Evolutionary conservation across 1,139 yeast species (phyloP).

Genomic region (Spencermartinsiella ligniputridi): DNA sequence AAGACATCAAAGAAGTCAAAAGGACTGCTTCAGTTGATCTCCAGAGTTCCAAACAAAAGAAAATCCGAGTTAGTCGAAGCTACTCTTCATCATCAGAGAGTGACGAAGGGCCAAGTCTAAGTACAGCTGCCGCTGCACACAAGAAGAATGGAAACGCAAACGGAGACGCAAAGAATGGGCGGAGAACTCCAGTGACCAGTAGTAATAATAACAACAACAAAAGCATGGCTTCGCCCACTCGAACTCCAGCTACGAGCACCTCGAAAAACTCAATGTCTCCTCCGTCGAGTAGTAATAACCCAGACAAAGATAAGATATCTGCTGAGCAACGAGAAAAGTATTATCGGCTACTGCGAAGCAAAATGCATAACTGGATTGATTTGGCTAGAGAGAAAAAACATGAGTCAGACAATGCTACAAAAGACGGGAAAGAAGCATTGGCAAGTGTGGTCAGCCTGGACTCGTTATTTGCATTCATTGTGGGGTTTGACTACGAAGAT

Average conservation of each 20-base stretch:
- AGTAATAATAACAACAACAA: neutral
- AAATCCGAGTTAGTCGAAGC: conserved; percentile 19
- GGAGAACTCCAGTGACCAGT: neutral
- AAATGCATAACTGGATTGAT: conserved; percentile 32
- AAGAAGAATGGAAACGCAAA: conserved; percentile 6
- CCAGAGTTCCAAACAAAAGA: conserved; percentile 9
- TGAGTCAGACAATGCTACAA: conserved; percentile 32
- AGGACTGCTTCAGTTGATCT: neutral
- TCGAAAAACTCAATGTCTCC: neutral
- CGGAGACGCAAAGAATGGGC: conserved; percentile 3
- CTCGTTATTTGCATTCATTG: conserved; percentile 35
- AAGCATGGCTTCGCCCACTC: neutral
- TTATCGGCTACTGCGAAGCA: conserved; percentile 22
- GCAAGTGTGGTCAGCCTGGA: conserved; percentile 35
- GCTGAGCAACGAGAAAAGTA: conserved; percentile 26
- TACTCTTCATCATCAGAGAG: conserved; percentile 17
- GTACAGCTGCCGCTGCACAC: conserved; percentile 2
- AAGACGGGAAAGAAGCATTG: conserved; percentile 22
- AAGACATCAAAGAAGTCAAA: neutral
- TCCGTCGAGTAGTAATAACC: neutral
- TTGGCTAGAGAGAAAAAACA: conserved; percentile 34
- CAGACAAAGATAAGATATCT: conserved; percentile 8
- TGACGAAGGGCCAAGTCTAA: conserved; percentile 15
- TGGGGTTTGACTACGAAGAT: conserved; percentile 40
- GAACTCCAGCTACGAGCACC: neutral